A percentile compares a stretch with the other conserved stretches of the same genome.
Conservation (phyloP, 345 rosid genomes). For the Lagerstroemia speciosa region DNA sequence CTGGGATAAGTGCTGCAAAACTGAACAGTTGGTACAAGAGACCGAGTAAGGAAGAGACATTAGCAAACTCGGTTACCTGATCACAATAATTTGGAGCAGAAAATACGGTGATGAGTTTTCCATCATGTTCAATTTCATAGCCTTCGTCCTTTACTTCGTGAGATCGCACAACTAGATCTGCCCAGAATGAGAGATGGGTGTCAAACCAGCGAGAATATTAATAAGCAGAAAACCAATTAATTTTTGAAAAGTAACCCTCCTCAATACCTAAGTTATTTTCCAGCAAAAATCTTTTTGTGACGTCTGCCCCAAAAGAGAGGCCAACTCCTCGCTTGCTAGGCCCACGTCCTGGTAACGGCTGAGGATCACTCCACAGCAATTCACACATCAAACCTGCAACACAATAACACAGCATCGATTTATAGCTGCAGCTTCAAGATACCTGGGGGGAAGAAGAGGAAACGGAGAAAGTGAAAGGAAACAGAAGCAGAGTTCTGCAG, state of each 20-base stretch:
- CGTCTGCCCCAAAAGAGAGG: slow-evolving; percentile 88
- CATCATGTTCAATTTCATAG: slow-evolving; percentile 92
- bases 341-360: slow-evolving; percentile 88
- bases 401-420: not conserved
- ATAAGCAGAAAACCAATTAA: not conserved
- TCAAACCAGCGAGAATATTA: not conserved
- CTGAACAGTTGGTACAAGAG: not conserved
- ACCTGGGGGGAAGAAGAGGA: too few relatives aligned
- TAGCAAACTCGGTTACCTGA: slow-evolving; percentile 46
- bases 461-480: not conserved
- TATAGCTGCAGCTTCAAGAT: not conserved
- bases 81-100: slow-evolving; percentile 99
- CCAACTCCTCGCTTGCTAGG: slow-evolving; percentile 99
- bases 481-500: not conserved
- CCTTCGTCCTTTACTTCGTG: slow-evolving; percentile 99
- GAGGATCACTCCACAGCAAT: slow-evolving; percentile 98
- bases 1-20: not conserved
- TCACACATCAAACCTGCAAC: slow-evolving; percentile 87
- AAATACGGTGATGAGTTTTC: slow-evolving; percentile 90
- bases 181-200: slow-evolving; percentile 2
- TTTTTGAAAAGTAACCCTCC: not conserved
- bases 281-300: slow-evolving; percentile 68
- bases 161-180: slow-evolving; percentile 84
- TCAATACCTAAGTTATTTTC: slow-evolving; percentile 80
- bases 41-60: not conserved